Conservation (phyloP, 306 rosid genomes). For the Gastrolobium bilobum region DNA sequence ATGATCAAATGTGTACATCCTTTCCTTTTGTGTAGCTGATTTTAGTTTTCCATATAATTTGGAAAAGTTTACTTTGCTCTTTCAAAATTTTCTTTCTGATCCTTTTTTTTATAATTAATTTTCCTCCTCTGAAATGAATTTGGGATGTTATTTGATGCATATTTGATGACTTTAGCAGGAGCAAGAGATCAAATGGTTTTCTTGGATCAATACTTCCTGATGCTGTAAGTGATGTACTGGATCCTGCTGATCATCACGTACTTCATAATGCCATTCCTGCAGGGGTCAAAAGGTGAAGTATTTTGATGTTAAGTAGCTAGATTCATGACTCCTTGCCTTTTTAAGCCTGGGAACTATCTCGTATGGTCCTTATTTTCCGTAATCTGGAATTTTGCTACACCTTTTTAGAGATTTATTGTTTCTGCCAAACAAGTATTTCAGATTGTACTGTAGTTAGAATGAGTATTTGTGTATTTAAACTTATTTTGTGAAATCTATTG, state of each 20-base stretch:
- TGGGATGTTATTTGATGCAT: constrained; percentile 35
- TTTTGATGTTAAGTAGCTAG: constrained; percentile 39
- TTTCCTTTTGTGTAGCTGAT: constrained; percentile 22
- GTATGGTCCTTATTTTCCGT: constrained; percentile 16
- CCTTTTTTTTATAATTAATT: constrained; percentile 6
- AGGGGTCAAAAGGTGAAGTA: constrained; percentile 82
- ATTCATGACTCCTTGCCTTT: constrained; percentile 1
- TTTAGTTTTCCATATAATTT: constrained; percentile 34
- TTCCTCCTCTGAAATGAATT: constrained; percentile 45
- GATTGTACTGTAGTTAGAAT: constrained; percentile 4
- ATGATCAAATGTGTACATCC: constrained; percentile 15
- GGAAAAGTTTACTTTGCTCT: constrained; percentile 15
- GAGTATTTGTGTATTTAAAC: neutral
- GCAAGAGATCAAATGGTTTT: constrained; percentile 75
- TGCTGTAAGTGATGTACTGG: constrained; percentile 78
- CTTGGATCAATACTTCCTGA: constrained; percentile 88
- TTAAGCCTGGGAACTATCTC: constrained; percentile 22
- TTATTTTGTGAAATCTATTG: constrained; percentile 32
- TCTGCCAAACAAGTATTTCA: constrained; percentile 16
- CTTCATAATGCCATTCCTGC: constrained; percentile 85
- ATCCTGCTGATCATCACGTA: constrained; percentile 82
- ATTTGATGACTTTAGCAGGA: constrained; percentile 56
- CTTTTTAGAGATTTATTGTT: neutral
- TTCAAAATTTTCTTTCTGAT: constrained; percentile 22
- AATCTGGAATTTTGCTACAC: neutral